Evolutionary conservation across 106 monocot species (phyloP).

Genomic region (Alisma plantagoaquatica): DNA sequence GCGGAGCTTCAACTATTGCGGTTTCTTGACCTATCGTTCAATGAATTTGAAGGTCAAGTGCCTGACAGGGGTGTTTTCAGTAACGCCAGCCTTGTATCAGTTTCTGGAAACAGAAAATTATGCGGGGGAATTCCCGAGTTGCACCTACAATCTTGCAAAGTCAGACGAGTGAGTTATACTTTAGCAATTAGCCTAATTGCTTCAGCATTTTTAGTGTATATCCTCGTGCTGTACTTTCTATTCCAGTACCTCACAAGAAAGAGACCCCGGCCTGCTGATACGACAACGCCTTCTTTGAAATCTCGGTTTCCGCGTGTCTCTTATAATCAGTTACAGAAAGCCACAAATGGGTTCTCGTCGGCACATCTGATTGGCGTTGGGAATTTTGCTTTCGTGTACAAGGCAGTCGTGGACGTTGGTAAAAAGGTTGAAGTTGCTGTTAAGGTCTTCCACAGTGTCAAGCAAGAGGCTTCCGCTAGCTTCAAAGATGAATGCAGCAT

Average conservation of each 20-base stretch:
- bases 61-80: conserved; percentile 3
- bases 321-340: neutral
- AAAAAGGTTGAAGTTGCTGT: neutral
- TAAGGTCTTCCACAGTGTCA: neutral
- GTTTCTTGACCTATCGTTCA: conserved; percentile 1
- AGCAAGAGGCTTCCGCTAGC: neutral
- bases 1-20: neutral
- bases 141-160: neutral
- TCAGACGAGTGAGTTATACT: neutral
- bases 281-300: neutral
- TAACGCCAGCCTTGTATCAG: neutral
- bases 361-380: conserved; percentile 4
- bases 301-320: neutral
- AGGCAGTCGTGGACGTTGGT: neutral
- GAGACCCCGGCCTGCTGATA: neutral
- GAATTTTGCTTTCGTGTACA: conserved; percentile 4
- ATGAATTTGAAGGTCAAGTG: conserved; percentile 2
- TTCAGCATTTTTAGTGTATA: neutral
- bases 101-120: conserved; percentile 7
- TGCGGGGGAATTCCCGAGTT: neutral
- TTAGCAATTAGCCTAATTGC: neutral
- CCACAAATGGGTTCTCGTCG: conserved; percentile 1
- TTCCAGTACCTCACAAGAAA: neutral
- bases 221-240: neutral
- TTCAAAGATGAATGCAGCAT: conserved; percentile 5